A percentile compares a stretch with the other conserved stretches of the same genome.
phyloP scores from a whole-genome alignment of 1,139 yeast genomes.

The Lodderomyces orthopsilosis region DNA sequence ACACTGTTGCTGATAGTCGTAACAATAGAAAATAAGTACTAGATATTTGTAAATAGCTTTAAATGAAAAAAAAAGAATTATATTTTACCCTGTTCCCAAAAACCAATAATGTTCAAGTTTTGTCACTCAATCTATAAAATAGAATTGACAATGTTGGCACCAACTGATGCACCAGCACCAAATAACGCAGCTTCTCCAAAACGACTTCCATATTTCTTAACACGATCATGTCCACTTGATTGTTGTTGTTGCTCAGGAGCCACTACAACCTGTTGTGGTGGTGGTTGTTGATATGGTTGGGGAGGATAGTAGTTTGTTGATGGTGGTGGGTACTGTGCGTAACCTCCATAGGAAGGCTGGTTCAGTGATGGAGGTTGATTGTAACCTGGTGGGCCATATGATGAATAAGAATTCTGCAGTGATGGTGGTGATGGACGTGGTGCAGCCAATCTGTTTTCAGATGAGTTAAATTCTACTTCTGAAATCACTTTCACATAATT shows the following conservation, averaged over 20 bases:
- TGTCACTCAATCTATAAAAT: slow-evolving; percentile 52
- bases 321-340: slow-evolving; percentile 53
- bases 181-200: slow-evolving; percentile 90
- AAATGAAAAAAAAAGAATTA: not conserved
- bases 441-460: slow-evolving; percentile 10
- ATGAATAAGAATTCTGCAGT: slow-evolving; percentile 9
- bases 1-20: slow-evolving; percentile 74
- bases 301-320: slow-evolving; percentile 40
- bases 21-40: slow-evolving; percentile 4
- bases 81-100: not conserved
- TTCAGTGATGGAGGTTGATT: slow-evolving; percentile 21
- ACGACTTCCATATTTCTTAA: slow-evolving; percentile 75
- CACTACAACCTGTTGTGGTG: slow-evolving; percentile 10
- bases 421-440: slow-evolving; percentile 11
- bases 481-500: slow-evolving; percentile 66
- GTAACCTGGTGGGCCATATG: slow-evolving; percentile 11
- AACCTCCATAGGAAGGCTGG: slow-evolving; percentile 35
- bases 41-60: slow-evolving; percentile 7
- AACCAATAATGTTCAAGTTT: no score
- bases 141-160: slow-evolving; percentile 81
- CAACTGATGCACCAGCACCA: slow-evolving; percentile 97
- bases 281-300: slow-evolving; percentile 29
- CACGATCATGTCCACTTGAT: slow-evolving; percentile 26
- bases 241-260: slow-evolving; percentile 16
- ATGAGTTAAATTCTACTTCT: slow-evolving; percentile 30